Evolutionary conservation across 805 yeast genomes (phyloP), one percentile per base, ranked within the genome.

Genomic region (Candida xyloterini): DNA sequence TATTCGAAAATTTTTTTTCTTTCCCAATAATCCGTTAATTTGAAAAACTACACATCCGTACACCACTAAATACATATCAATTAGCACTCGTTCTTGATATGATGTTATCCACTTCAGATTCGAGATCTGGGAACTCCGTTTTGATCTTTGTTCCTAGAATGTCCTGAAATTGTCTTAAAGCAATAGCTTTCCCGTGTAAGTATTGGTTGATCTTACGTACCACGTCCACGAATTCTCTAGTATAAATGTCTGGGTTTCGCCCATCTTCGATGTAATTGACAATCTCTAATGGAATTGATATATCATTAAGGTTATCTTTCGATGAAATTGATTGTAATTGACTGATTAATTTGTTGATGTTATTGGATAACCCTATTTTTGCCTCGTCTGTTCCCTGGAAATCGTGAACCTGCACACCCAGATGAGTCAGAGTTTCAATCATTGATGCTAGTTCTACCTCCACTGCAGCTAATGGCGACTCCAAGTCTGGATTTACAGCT

Each of bases 161-260:
- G 44, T 80, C 78, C 51, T 85, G 68, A 48, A 90, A 72, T 40
- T 75, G 44, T 14, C 42, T 48, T 23, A 57, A 56, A 3, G 89
- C 96, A 30, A 66, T 55, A 75, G 86, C 78, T 60, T 87, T 87
- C 4, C 96, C 98, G 55, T 88, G 76, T 39, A 93, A 70, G 49
- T 82, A 79, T 55, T 95, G 96, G 56, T 93, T 93, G 31, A 89
- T 80, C 52, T 87, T 81, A 27, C 89, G 81, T n/a, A 93, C 84
- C 25, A 91, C 86, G 59, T 93, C 99, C 11, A 91, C 87, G 64
- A 93, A 93, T 65, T 93, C 99, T 59, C 99, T 75, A 1, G 98
- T 89, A 62, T 93, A 93, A 27, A 93, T 89, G 57, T 93, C 98
- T 0, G 99, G 98, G 57, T 93, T 93, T 51, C 99, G 71, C 2